Percentiles rank a stretch among this genome's conserved stretches.
Conservation (phyloP, 495 filamentous ascomycete species). For the Annulohypoxylon stygium region DNA sequence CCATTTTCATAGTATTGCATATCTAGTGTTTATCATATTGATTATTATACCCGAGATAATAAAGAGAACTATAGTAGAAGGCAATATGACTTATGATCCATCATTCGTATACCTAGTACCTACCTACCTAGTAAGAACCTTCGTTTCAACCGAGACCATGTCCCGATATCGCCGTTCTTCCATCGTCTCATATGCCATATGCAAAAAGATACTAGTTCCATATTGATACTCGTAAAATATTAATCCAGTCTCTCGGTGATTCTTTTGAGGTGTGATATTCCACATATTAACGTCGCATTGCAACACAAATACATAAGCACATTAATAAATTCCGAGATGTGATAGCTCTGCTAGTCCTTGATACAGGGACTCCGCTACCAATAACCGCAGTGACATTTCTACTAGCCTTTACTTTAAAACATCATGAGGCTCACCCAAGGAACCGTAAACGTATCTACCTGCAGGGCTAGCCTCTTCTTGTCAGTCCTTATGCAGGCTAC, state of each 20-base stretch:
- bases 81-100: slow-evolving; percentile 8
- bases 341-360: slow-evolving; percentile 29
- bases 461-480: slow-evolving; percentile 18
- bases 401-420: slow-evolving; percentile 10
- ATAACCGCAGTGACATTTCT: slow-evolving; percentile 21
- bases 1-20: not conserved
- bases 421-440: slow-evolving; percentile 21
- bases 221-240: slow-evolving; percentile 43
- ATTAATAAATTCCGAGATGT: slow-evolving; percentile 38
- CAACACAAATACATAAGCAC: slow-evolving; percentile 29
- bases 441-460: slow-evolving; percentile 5
- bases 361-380: slow-evolving; percentile 25
- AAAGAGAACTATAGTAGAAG: slow-evolving; percentile 5
- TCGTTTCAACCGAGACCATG: slow-evolving; percentile 19
- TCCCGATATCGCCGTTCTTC: slow-evolving; percentile 36
- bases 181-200: slow-evolving; percentile 27
- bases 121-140: not conserved
- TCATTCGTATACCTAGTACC: not conserved
- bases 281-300: slow-evolving; percentile 42
- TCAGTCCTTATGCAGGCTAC: slow-evolving; percentile 36
- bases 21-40: not conserved
- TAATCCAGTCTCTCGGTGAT: slow-evolving; percentile 35
- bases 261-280: slow-evolving; percentile 53
- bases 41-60: not conserved
- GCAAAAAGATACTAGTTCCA: slow-evolving; percentile 33